Conservation (phyloP, 2,329 filamentous ascomycete genomes). For the Salinomyces thailandicus region DNA sequence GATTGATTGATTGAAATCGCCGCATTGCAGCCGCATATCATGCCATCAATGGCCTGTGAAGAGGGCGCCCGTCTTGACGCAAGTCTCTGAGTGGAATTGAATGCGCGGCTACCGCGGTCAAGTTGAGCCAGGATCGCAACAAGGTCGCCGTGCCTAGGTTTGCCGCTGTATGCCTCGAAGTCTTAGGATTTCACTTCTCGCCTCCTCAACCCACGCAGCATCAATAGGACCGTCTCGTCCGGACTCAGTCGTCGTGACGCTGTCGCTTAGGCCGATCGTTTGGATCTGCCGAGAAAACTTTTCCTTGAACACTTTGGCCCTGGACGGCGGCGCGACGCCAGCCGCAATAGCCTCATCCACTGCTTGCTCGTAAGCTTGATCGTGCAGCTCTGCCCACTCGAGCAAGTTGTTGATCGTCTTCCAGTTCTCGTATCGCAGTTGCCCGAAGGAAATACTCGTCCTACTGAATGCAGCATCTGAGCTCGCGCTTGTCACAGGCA, state of each 20-base stretch:
- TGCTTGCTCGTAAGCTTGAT: slow-evolving; percentile 15
- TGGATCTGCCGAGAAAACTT: not conserved
- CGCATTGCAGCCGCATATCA: no score
- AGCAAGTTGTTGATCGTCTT: slow-evolving; percentile 37
- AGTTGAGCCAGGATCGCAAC: no score
- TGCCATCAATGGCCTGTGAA: no score
- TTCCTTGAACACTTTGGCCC: slow-evolving; percentile 4
- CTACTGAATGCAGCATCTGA: slow-evolving; percentile 1
- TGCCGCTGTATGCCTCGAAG: not conserved
- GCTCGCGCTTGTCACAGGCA: not conserved
- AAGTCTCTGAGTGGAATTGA: no score
- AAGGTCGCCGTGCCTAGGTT: no score
- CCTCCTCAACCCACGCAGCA: slow-evolving; percentile 2
- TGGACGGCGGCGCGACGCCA: slow-evolving; percentile 14
- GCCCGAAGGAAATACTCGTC: slow-evolving; percentile 30
- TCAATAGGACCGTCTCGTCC: not conserved
- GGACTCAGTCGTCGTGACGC: not conserved
- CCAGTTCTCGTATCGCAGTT: slow-evolving; percentile 43
- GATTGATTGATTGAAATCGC: no score
- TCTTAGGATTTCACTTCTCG: slow-evolving; percentile 5
- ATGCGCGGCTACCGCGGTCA: no score
- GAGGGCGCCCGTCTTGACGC: no score
- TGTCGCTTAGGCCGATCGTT: slow-evolving; percentile 6
- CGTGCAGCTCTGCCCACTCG: slow-evolving; percentile 19
- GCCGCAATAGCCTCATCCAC: slow-evolving; percentile 20